A percentile compares a stretch with the other conserved stretches of the same genome.
Evolutionary conservation across 495 filamentous ascomycete genomes (phyloP).

Genomic region (Hypoxylon lienhwacheense): DNA sequence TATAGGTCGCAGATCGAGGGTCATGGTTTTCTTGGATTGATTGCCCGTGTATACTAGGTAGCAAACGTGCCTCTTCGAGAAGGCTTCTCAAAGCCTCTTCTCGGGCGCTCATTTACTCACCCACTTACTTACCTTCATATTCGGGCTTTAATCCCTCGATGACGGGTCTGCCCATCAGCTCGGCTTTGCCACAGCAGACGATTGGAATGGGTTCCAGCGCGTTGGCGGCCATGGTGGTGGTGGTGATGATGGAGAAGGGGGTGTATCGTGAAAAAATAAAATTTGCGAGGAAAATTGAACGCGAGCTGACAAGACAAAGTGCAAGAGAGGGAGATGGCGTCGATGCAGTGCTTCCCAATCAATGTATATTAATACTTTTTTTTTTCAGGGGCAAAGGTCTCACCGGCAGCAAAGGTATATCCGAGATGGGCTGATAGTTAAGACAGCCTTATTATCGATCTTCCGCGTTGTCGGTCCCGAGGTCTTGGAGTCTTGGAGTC

Average conservation of each 20-base stretch:
- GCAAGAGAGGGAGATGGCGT: no score
- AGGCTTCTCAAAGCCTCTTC: background rate
- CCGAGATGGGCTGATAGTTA: slow-evolving; percentile 10
- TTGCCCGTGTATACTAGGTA: no score
- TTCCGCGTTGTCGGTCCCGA: slow-evolving; percentile 23
- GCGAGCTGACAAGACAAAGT: no score
- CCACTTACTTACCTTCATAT: slow-evolving; percentile 17
- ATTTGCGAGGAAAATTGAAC: no score
- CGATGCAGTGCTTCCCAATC: no score
- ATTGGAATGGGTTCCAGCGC: slow-evolving; percentile 2
- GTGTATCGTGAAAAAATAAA: background rate
- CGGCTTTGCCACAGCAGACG: slow-evolving; percentile 19
- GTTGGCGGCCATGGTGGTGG: background rate
- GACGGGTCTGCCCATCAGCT: slow-evolving; percentile 13
- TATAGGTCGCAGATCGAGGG: background rate
- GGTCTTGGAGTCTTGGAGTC: no score
- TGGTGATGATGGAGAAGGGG: background rate
- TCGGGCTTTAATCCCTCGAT: slow-evolving; percentile 20
- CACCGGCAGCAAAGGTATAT: no score
- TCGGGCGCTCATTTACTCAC: background rate
- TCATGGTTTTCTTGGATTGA: no score
- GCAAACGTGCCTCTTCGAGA: no score
- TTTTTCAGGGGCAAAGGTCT: no score
- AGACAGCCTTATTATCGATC: background rate
- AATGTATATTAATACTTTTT: no score